These are phyloP conservation scores for Pinus taeda DNA, from an alignment of 75 land plant species.

Conservation along the genomic window DNA sequence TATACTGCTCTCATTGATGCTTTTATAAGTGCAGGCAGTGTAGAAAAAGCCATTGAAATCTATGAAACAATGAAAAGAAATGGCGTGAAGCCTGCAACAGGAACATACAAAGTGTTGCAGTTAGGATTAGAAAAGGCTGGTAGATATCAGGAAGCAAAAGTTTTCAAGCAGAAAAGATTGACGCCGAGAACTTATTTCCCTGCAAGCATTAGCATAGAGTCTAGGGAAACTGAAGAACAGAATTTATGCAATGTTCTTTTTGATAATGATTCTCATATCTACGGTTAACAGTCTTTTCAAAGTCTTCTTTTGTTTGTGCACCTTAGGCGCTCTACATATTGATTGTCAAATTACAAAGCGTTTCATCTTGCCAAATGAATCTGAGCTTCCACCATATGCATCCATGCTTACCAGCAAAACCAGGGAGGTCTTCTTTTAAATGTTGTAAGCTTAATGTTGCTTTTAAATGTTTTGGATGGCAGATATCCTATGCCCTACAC, in stretches of 20 bases:
- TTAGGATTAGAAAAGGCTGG: conserved; percentile 23
- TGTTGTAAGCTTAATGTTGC: too few species aligned
- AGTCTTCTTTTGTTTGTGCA: too few species aligned
- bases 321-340: too few species aligned
- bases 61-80: conserved; percentile 28
- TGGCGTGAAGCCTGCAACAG: conserved; percentile 26
- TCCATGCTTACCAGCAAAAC: too few species aligned
- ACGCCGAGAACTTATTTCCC: not conserved
- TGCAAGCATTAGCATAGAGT: not conserved
- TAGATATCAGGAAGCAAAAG: not conserved
- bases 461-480: too few species aligned
- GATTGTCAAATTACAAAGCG: too few species aligned
- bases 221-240: not conserved
- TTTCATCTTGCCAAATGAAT: too few species aligned
- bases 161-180: not conserved
- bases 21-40: conserved; percentile 27
- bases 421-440: too few species aligned
- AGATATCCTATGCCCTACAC: too few species aligned
- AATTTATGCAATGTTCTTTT: not conserved
- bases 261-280: not conserved
- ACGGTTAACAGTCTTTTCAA: not conserved
- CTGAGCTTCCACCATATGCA: too few species aligned
- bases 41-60: conserved; percentile 47
- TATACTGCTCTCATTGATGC: conserved; percentile 59
- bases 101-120: conserved; percentile 41